Conservation (phyloP, 2,329 filamentous ascomycete species). For the Aureobasidium pullulans region DNA sequence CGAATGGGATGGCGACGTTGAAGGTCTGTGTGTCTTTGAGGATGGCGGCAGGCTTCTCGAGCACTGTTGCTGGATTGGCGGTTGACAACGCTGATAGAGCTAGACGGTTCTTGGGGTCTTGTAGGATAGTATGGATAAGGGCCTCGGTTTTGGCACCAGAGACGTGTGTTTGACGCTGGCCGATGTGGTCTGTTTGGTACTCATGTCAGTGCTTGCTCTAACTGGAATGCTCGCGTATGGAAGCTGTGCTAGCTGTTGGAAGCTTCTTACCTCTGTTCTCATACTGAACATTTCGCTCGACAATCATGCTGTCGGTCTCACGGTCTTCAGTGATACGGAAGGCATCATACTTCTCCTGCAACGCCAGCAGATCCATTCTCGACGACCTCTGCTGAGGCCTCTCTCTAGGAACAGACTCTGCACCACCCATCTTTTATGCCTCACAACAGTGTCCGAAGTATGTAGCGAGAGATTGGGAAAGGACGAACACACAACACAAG, state of each 20-base stretch:
- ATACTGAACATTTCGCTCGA: neutral
- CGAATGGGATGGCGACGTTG: conserved; percentile 74
- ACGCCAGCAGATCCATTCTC: neutral
- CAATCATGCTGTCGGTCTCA: conserved; percentile 14
- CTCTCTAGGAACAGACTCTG: conserved; percentile 10
- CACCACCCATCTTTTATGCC: neutral
- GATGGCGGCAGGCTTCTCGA: conserved; percentile 56
- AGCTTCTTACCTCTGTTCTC: neutral
- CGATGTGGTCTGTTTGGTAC: neutral
- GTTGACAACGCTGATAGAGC: conserved; percentile 66
- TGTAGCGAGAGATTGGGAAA: too few relatives aligned
- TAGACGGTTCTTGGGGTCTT: conserved; percentile 53
- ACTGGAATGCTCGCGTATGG: neutral
- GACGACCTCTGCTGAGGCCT: neutral
- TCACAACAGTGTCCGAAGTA: neutral
- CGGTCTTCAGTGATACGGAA: conserved; percentile 23
- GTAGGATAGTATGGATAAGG: conserved; percentile 26
- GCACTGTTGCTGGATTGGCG: conserved; percentile 57
- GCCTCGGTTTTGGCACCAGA: conserved; percentile 24
- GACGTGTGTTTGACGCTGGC: conserved; percentile 17
- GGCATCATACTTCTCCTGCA: conserved; percentile 28
- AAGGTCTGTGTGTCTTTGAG: conserved; percentile 71
- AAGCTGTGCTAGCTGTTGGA: neutral
- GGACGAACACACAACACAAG: too few relatives aligned
- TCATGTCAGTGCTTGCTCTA: neutral